Conservation (phyloP, 805 yeast species). For the Cyberlindnera lachancei region DNA sequence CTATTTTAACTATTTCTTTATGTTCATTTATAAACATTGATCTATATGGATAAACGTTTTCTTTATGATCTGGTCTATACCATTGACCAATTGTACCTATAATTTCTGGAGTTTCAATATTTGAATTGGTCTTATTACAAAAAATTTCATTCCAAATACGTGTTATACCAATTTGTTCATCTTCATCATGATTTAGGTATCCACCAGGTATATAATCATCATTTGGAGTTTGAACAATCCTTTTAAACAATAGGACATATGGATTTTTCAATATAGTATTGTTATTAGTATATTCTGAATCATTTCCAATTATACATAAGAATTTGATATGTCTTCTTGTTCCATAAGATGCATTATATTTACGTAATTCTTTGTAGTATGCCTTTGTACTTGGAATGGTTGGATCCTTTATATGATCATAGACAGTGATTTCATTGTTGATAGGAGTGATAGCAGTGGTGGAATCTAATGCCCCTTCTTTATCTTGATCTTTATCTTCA, state of each 20-base stretch:
- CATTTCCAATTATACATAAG: conserved; percentile 9
- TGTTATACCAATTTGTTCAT: conserved; percentile 7
- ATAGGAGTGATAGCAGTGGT: too few relatives aligned
- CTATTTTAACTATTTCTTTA: conserved; percentile 11
- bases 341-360: conserved; percentile 5
- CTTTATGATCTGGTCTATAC: conserved; percentile 14
- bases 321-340: conserved; percentile 11
- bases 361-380: conserved; percentile 2
- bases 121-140: conserved; percentile 3
- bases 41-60: conserved; percentile 12
- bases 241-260: conserved; percentile 6
- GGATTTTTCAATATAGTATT: too few relatives aligned
- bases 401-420: too few relatives aligned
- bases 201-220: conserved; percentile 12
- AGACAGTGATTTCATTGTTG: too few relatives aligned
- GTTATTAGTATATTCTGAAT: too few relatives aligned
- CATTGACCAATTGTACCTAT: too few relatives aligned
- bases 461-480: too few relatives aligned
- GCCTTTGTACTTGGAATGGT: conserved; percentile 3
- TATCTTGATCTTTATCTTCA: too few relatives aligned
- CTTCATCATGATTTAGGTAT: conserved; percentile 7
- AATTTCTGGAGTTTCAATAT: too few relatives aligned
- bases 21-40: conserved; percentile 4
- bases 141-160: conserved; percentile 10
- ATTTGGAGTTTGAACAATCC: not conserved